phyloP scores from a whole-genome alignment of 805 yeast genomes.

The Barnettozyma vustinii region DNA sequence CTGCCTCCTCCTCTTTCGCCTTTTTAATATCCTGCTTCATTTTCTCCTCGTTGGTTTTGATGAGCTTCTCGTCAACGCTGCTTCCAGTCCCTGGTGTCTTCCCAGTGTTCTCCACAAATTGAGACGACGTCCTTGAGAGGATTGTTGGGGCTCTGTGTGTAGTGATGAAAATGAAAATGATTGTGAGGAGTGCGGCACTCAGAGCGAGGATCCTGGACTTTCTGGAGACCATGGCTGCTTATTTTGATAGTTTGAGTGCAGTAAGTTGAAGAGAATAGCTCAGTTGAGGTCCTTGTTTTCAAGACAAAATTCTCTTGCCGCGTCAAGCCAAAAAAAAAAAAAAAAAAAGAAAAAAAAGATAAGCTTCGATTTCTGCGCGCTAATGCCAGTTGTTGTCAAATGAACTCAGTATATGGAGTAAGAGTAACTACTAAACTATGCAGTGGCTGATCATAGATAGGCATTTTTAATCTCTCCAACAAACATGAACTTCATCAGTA shows the following conservation, averaged over 20 bases:
- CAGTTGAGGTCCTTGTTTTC: neutral
- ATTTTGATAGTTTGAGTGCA: neutral
- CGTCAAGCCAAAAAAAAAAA: no score
- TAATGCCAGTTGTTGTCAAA: no score
- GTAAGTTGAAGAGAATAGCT: neutral
- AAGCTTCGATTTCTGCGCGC: no score
- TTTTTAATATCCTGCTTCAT: conserved; percentile 17
- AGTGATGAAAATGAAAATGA: conserved; percentile 32
- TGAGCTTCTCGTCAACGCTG: conserved; percentile 36
- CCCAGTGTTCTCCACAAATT: conserved; percentile 10
- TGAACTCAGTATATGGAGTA: neutral
- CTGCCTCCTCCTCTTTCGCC: conserved; percentile 7
- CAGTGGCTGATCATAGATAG: neutral
- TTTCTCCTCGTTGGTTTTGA: conserved; percentile 32
- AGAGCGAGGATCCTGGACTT: conserved; percentile 37
- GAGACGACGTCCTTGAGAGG: conserved; percentile 1
- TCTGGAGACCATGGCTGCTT: conserved; percentile 24
- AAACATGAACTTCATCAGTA: conserved; percentile 87
- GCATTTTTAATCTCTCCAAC: conserved; percentile 64
- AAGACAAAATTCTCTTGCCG: neutral
- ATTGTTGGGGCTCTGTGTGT: conserved; percentile 18
- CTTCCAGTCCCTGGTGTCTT: conserved; percentile 23
- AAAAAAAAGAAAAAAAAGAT: no score
- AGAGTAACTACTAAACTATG: neutral
- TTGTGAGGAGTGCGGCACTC: conserved; percentile 34